Evolutionary conservation across 805 yeast species (phyloP), one percentile per base, ranked within the genome.

Genomic region (Priceomyces carsonii): DNA sequence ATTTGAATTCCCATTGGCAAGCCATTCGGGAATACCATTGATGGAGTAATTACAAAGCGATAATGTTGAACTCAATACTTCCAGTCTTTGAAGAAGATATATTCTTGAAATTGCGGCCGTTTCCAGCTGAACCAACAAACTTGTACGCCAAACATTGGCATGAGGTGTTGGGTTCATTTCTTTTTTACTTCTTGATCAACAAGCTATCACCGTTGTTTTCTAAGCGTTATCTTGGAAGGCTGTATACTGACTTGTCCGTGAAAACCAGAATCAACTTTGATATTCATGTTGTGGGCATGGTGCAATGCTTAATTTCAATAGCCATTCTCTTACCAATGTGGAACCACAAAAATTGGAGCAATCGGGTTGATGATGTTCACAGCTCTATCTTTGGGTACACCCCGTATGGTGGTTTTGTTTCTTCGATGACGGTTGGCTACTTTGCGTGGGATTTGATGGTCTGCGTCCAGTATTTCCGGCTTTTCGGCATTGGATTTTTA

Each of bases 361-460:
- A 66, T 35, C 45, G 62, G 18, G 43, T 49, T 4, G 48, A 53
- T 8, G 77, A 81, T 51, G 73, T 83, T 5, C 24, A 36, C 16
- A 26, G 31, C 26, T 51, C 69, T 6, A 62, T 85, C 16, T 65
- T 76, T n/a, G 90, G 88, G 29, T 73, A 77, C 53, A 79, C 82
- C 35, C 85, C 86, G n/a, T 85, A 78, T 53, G 80, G 81, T 1
- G 88, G 87, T 0, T 70, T 90, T 50, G 85, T 85, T 5, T 66
- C 82, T 9, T 71, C 96, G 1, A 52, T 82, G 37, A 81, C 95
- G 7, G 55, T 72, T 7, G 99, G 98, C 2, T 93, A 93, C 64
- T 93, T 93, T 56, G 47, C 87, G 15, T 93, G 99, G 99, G 99
- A 93, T 60, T 42, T 83, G 23, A 60, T 64, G 39, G 81, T 89